Base-by-base conservation (phyloP, 805 yeast species). In the Candida qinlingensis region DNA sequence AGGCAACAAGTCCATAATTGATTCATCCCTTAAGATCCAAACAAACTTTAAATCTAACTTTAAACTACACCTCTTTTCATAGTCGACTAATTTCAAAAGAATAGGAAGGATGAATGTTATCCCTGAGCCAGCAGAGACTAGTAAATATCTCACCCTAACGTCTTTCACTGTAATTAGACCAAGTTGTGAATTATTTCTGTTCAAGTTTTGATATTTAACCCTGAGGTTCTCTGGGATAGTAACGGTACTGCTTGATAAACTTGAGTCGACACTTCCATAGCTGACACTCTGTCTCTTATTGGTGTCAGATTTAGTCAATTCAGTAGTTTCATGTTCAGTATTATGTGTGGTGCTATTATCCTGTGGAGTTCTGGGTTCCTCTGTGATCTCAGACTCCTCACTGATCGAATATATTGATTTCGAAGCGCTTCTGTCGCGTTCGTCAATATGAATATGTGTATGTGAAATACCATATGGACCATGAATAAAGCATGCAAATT, bases 381-480 rank as follows among this genome's bases (percentile, higher is more conserved):
- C 47, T 4, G 25, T 19, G 5, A 44, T 39, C 26, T 37, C 44
- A 3, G 47, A 26, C 30, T 44, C 50, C 19, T 44, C 37, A 7
- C 34, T 7, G 5, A 47, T 47, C 3, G 41, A 34, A 35, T 30
- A 39, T 13, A 39, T 38, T 27, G 39, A 39, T 11, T 26, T n/a
- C 1, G 11, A 11, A 19, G 30, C 11, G 13, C 7, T n/a, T n/a
- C 5, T 37, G 12, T 31, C 11, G 1, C n/a, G 12, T 7, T 30
- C 37, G 27, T 37, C 35, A 12, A 25, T 36, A 25, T 44, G 50
- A 1, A 61, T 43, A 27, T 54, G 52, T 2, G 28, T 35, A 26
- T 49, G 49, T 0, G 63, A 56, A 4, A 46, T 37, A 3, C 65
- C 65, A 43, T 59, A 61, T 5, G 65, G 64, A 10, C 64, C 65